A percentile compares a stretch with the other conserved stretches of the same genome.
These are phyloP conservation scores for Helianthus tuberosus DNA, from an alignment of 129 eudicot species.

Conservation along the genomic window DNA sequence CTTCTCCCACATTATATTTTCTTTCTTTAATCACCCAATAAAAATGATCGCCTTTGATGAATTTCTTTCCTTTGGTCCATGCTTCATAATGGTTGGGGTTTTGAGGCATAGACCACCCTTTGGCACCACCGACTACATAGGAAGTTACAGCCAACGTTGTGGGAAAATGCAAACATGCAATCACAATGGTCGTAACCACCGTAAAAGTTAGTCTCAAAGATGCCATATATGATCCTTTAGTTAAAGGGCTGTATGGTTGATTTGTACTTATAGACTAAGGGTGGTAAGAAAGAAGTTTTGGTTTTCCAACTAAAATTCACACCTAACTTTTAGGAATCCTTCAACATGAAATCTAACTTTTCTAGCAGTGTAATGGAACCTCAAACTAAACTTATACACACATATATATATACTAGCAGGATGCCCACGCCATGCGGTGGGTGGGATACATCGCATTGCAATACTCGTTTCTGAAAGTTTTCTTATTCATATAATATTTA, in stretches of 20 bases:
- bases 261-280: not conserved
- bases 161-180: not conserved
- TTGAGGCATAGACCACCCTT: not conserved
- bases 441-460: too few relatives aligned
- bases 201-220: not conserved
- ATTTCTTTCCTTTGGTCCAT: not conserved
- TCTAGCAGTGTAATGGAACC: too few relatives aligned
- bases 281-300: too few relatives aligned
- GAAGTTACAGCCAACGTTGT: not conserved
- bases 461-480: too few relatives aligned
- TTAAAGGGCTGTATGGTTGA: not conserved
- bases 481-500: too few relatives aligned
- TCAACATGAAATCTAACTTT: too few relatives aligned
- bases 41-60: not conserved
- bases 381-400: too few relatives aligned
- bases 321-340: too few relatives aligned
- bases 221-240: not conserved
- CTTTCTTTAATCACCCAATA: not conserved
- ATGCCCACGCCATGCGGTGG: too few relatives aligned
- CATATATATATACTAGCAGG: too few relatives aligned
- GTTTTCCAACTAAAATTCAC: too few relatives aligned
- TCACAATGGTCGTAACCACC: not conserved
- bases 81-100: not conserved
- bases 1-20: not conserved
- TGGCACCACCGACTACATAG: not conserved